phyloP scores from a whole-genome alignment of 2,329 filamentous ascomycete species.

The Thielaviopsis ethacetica region DNA sequence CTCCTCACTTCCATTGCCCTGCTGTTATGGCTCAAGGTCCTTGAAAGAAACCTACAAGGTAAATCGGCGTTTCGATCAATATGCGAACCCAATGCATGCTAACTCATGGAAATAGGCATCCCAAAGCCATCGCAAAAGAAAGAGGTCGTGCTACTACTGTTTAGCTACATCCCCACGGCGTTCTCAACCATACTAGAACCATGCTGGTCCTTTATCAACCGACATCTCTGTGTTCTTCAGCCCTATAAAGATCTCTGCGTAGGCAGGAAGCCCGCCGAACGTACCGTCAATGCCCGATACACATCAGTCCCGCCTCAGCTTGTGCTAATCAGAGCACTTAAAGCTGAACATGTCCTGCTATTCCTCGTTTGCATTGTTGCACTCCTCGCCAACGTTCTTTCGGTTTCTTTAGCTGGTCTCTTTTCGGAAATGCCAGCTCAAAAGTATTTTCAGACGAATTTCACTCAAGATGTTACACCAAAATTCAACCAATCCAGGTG shows the following conservation, averaged over 20 bases:
- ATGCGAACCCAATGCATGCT: no score
- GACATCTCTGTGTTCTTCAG: conserved; percentile 34
- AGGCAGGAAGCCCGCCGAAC: conserved; percentile 18
- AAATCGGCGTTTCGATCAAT: no score
- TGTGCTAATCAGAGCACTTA: conserved; percentile 27
- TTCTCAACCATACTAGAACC: conserved; percentile 41
- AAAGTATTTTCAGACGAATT: neutral
- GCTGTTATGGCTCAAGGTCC: conserved; percentile 15
- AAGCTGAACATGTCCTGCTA: conserved; percentile 28
- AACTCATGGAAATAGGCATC: no score
- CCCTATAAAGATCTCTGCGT: conserved; percentile 33
- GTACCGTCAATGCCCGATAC: conserved; percentile 30
- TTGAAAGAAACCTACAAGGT: conserved; percentile 15
- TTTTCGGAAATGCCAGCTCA: conserved; percentile 25
- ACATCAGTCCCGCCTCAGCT: conserved; percentile 39
- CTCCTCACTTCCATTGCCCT: conserved; percentile 12
- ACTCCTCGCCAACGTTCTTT: conserved; percentile 34
- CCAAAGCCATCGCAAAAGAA: conserved; percentile 18
- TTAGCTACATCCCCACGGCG: conserved; percentile 35
- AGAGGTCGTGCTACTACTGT: conserved; percentile 22
- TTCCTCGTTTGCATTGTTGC: conserved; percentile 29
- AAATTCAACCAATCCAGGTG: neutral
- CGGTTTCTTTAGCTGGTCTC: conserved; percentile 33
- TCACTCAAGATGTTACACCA: neutral
- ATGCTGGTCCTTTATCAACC: conserved; percentile 37